Percentiles rank a stretch among this genome's conserved stretches.
These are phyloP conservation scores for Auriscalpium orientale DNA, from an alignment of 768 basidiomycete genomes.

Conservation along the genomic window DNA sequence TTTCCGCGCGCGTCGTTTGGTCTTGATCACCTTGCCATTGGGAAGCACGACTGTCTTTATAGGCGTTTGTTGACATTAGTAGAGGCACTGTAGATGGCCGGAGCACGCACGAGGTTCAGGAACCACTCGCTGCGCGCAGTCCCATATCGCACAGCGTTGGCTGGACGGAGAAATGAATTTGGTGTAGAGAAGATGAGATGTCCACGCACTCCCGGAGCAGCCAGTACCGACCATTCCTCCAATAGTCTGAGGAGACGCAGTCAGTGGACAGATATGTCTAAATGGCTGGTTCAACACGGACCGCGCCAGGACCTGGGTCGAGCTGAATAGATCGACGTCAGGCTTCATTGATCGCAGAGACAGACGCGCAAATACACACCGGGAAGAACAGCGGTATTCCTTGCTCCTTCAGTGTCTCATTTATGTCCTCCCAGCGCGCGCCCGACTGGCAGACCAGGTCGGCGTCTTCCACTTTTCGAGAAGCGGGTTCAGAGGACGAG, in stretches of 20 bases:
- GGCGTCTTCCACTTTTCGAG: constrained; percentile 49
- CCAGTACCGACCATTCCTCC: constrained; percentile 88
- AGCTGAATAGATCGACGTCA: constrained; percentile 8
- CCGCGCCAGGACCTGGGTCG: constrained; percentile 39
- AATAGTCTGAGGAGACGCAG: constrained; percentile 44
- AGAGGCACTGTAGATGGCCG: not conserved
- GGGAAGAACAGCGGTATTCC: constrained; percentile 84
- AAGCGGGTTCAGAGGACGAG: not conserved
- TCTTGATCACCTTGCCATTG: constrained; percentile 81
- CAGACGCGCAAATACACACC: constrained; percentile 30
- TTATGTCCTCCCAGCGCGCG: constrained; percentile 73
- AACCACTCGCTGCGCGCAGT: constrained; percentile 89
- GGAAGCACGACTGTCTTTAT: constrained; percentile 77
- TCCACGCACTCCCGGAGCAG: constrained; percentile 67
- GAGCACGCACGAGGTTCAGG: constrained; percentile 55
- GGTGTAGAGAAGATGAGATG: not conserved
- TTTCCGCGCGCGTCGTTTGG: constrained; percentile 70
- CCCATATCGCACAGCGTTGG: constrained; percentile 79
- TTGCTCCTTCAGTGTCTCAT: constrained; percentile 54
- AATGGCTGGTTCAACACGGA: constrained; percentile 25
- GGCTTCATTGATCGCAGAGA: not conserved
- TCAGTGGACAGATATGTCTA: not conserved
- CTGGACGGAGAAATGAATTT: constrained; percentile 25
- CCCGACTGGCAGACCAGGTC: constrained; percentile 77
- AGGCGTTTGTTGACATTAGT: too few species aligned